phyloP scores from a whole-genome alignment of 192 early-diverging fungal species.

The Coemansia sp. region DNA sequence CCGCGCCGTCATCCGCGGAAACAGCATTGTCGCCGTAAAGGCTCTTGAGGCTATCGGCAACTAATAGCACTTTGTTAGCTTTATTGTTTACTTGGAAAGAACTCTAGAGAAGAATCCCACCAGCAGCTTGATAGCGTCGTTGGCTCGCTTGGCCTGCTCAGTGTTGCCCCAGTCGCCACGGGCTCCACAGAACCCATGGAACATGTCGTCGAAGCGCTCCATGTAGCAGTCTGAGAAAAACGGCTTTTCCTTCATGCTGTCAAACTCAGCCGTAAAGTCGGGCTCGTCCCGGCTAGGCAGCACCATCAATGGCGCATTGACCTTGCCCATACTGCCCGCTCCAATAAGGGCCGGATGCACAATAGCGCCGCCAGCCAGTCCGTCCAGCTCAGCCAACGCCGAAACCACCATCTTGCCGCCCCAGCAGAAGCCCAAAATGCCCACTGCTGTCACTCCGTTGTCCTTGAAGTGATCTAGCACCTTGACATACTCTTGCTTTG shows the following conservation, averaged over 20 bases:
- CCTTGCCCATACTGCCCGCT: conserved; percentile 49
- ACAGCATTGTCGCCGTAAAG: conserved; percentile 71
- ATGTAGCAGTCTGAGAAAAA: conserved; percentile 54
- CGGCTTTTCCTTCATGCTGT: conserved; percentile 41
- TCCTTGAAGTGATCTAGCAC: conserved; percentile 19
- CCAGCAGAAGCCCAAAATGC: conserved; percentile 71
- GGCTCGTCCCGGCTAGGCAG: conserved; percentile 66
- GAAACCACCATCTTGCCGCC: conserved; percentile 59
- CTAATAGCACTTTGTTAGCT: conserved; percentile 5
- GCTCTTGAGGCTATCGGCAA: conserved; percentile 62
- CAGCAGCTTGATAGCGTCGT: conserved; percentile 56
- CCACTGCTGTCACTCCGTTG: conserved; percentile 54
- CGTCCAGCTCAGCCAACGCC: conserved; percentile 48
- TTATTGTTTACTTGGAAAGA: conserved; percentile 15
- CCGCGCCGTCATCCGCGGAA: conserved; percentile 82
- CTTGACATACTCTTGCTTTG: conserved; percentile 8
- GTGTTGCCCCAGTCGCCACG: conserved; percentile 56
- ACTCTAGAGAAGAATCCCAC: conserved; percentile 48
- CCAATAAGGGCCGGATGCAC: conserved; percentile 65
- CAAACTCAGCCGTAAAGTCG: conserved; percentile 30
- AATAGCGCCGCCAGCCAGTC: conserved; percentile 55
- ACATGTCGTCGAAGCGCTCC: conserved; percentile 60
- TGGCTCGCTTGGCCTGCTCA: conserved; percentile 51
- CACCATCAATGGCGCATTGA: conserved; percentile 59
- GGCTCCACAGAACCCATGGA: conserved; percentile 58